Base-by-base conservation (phyloP, 1,284 basidiomycete species). In the Rhodotorula sp. region DNA sequence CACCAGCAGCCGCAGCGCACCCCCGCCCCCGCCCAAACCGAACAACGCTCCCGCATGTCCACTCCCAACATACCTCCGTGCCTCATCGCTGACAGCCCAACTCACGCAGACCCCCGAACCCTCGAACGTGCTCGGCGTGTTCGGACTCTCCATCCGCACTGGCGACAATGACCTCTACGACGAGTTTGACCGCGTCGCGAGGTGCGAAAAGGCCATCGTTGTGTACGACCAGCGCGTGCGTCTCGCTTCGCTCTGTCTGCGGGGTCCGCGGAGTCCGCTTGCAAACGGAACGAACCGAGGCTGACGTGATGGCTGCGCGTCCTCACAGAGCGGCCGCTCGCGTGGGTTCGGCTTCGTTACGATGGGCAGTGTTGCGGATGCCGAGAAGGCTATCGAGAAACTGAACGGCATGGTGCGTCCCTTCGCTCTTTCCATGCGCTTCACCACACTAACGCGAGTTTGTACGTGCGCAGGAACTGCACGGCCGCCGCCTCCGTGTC, bases 221-320 rank as follows among this genome's bases (percentile, higher is more conserved):
- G 96, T 99, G n/a, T 98, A 98, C 80, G 95, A 99, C 81, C 94
- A 97, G 81, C 85, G 94, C 78, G 94, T 96, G 79, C 79, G 92
- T 79, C 22, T 11, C 40, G 40, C 40, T 44, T n/a, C 7, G 11
- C 31, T 3, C n/a, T n/a, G n/a, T n/a, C n/a, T n/a, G n/a, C n/a
- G n/a, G n/a, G n/a, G n/a, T n/a, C n/a, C 15, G 34, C 16, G 22
- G 34, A 22, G 28, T 37, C 24, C 9, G 20, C 15, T 28, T 22
- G 34, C 22, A 10, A 1, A 3, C 40, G 10, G n/a, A 31, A 20
- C 40, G 40, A 13, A 5, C 30, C 24, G 5, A 31, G 8, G 53
- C 56, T 64, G 30, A 63, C 59, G 4, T 15, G 18, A 53, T 18
- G 7, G 31, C 37, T 54, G 83, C 28, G 31, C 37, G 65, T 69